Conservation (phyloP, 2,329 filamentous ascomycete species). For the Sporothrix dimorphospora region DNA sequence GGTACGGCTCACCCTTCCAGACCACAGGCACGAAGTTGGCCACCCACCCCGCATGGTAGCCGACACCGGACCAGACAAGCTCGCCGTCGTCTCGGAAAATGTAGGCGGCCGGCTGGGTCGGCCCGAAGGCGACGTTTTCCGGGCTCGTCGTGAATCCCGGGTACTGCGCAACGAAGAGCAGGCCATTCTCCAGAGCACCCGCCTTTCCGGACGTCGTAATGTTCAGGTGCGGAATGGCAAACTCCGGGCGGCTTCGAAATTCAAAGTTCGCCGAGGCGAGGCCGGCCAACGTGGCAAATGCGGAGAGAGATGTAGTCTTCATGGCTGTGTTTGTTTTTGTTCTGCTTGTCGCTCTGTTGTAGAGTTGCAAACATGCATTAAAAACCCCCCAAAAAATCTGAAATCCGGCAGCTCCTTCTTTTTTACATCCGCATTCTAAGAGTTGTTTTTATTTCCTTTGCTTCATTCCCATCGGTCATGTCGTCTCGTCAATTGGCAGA, state of each 20-base stretch:
- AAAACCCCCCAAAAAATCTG: neutral
- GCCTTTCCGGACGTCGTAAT: neutral
- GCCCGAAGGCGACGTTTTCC: neutral
- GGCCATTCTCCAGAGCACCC: neutral
- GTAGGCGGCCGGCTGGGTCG: conserved; percentile 54
- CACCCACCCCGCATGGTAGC: conserved; percentile 30
- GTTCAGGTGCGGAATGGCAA: conserved; percentile 3
- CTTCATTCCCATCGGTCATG: neutral
- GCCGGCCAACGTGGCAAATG: neutral
- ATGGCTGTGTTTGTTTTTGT: neutral
- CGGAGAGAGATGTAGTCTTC: neutral
- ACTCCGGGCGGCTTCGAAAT: conserved; percentile 2
- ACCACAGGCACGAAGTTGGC: conserved; percentile 12
- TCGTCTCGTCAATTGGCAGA: neutral
- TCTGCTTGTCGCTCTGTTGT: no score
- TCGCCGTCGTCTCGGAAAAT: conserved; percentile 59
- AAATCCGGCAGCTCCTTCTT: neutral
- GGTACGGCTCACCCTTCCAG: neutral
- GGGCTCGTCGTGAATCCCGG: neutral
- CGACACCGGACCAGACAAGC: conserved; percentile 60
- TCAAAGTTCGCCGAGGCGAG: neutral
- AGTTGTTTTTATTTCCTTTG: neutral
- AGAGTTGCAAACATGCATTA: neutral
- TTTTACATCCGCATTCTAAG: neutral
- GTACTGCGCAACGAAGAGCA: conserved; percentile 10